phyloP scores from a whole-genome alignment of 179 eudicot genomes.

The Beta macrorhiza region DNA sequence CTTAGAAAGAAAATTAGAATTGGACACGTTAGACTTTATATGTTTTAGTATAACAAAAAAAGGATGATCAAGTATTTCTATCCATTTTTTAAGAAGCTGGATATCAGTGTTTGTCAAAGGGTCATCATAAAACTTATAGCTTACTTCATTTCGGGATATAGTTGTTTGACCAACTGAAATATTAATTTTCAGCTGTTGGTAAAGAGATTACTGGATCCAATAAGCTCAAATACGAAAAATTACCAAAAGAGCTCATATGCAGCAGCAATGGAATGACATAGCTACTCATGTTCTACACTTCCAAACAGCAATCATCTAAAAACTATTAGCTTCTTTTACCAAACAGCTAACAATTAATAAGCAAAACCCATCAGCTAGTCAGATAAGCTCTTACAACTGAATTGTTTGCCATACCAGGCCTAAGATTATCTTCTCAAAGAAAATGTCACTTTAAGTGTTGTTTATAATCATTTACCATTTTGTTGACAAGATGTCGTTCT shows the following conservation, averaged over 20 bases:
- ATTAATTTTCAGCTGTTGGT: neutral
- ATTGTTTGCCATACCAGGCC: neutral
- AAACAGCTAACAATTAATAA: neutral
- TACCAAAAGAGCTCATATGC: neutral
- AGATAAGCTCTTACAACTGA: neutral
- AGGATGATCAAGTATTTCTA: neutral
- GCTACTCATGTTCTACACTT: too few relatives aligned
- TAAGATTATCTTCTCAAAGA: neutral
- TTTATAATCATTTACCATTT: neutral
- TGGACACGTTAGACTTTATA: neutral
- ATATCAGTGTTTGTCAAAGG: neutral
- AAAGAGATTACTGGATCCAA: neutral
- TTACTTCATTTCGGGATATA: neutral
- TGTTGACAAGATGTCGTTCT: neutral
- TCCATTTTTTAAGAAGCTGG: neutral
- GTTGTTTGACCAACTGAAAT: neutral
- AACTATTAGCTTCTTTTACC: neutral
- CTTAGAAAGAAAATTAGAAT: neutral
- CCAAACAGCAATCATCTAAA: too few relatives aligned
- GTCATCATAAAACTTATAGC: neutral
- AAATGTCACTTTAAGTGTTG: neutral
- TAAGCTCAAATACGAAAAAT: neutral
- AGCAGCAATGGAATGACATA: neutral
- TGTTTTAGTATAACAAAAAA: neutral
- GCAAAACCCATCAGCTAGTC: neutral